These are phyloP conservation scores for Tylopilus orsonianus DNA, from an alignment of 1,284 basidiomycete species.

Conservation along the genomic window DNA sequence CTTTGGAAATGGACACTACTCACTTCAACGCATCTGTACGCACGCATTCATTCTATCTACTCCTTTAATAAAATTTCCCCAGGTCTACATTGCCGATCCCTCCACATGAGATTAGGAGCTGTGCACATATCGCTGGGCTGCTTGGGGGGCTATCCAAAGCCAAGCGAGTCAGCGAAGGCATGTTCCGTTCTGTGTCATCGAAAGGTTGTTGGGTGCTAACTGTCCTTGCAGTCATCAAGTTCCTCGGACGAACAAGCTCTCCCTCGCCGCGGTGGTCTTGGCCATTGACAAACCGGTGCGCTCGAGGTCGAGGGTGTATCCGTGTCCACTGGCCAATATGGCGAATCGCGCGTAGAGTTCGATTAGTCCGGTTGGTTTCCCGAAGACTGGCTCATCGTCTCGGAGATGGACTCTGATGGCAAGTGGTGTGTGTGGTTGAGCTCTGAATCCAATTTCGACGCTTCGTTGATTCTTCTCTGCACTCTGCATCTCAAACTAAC, in stretches of 20 bases:
- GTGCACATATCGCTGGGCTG: conserved; percentile 24
- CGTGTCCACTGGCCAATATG: conserved; percentile 17
- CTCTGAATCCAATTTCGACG: not conserved
- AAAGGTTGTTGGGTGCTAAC: not conserved
- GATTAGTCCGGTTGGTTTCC: conserved; percentile 24
- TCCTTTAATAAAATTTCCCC: not conserved
- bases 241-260: conserved; percentile 20
- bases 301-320: conserved; percentile 22
- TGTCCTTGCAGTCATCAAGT: conserved; percentile 15
- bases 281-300: conserved; percentile 6
- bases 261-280: conserved; percentile 11
- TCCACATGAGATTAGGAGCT: conserved; percentile 19
- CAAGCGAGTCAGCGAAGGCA: conserved; percentile 23
- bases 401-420: conserved; percentile 12
- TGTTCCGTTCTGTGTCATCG: not conserved
- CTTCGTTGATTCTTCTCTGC: not conserved
- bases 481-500: not conserved
- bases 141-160: conserved; percentile 17
- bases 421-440: conserved; percentile 23
- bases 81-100: conserved; percentile 26
- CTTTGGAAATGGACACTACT: conserved; percentile 16
- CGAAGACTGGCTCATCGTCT: conserved; percentile 1
- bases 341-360: conserved; percentile 21
- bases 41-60: not conserved
- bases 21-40: conserved; percentile 23